phyloP scores from a whole-genome alignment of 495 filamentous ascomycete species.

The Cladorrhinum samala region DNA sequence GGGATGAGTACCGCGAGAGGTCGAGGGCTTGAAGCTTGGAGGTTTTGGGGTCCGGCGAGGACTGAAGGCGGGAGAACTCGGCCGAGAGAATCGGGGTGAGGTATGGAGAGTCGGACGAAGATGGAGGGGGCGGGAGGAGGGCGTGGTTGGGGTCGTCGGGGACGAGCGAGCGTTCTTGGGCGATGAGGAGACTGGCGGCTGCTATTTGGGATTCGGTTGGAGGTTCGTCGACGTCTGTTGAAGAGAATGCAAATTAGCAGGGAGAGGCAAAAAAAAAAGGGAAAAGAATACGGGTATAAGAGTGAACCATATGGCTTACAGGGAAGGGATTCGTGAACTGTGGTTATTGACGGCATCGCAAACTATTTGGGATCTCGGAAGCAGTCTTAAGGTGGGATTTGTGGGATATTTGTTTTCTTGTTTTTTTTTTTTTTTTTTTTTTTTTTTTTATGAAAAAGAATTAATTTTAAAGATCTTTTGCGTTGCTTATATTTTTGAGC shows the following conservation, averaged over 20 bases:
- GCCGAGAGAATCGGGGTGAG: conserved; percentile 57
- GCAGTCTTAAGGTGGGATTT: neutral
- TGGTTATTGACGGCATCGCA: conserved; percentile 62
- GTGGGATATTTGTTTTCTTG: no score
- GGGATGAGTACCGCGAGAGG: conserved; percentile 72
- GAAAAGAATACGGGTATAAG: conserved; percentile 1
- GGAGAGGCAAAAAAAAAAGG: neutral
- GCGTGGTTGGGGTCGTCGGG: conserved; percentile 34
- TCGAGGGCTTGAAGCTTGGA: conserved; percentile 64
- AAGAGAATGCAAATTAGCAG: conserved; percentile 13
- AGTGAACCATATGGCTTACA: conserved; percentile 47
- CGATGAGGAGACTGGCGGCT: conserved; percentile 58
- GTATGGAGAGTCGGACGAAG: conserved; percentile 10
- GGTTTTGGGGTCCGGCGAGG: conserved; percentile 4
- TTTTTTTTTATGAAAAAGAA: no score
- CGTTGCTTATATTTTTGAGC: no score
- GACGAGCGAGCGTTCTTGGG: conserved; percentile 51
- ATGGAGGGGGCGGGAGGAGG: conserved; percentile 33
- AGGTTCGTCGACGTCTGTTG: conserved; percentile 63
- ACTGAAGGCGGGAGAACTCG: conserved; percentile 46
- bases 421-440: no score
- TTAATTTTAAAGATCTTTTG: no score
- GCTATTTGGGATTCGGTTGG: conserved; percentile 54
- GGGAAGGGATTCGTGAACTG: conserved; percentile 76
- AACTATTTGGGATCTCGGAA: neutral